Conservation (phyloP, 2,329 filamentous ascomycete species). For the Dactylellina haptotyla region DNA sequence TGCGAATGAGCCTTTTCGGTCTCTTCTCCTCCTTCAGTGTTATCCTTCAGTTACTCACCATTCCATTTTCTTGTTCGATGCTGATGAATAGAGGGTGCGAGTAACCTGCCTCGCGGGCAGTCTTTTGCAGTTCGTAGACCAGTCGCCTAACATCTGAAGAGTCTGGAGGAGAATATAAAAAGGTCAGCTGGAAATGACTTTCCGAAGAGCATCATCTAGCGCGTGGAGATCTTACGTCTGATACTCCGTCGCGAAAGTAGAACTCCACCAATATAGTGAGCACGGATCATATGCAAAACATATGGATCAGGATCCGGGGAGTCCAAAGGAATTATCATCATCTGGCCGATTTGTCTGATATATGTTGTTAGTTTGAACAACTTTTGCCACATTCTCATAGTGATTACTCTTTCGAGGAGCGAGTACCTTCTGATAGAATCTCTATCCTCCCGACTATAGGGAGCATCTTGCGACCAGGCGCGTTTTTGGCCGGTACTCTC, state of each 20-base stretch:
- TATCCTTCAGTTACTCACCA: conserved; percentile 54
- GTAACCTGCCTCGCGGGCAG: conserved; percentile 89
- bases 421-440: conserved; percentile 51
- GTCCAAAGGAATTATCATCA: conserved; percentile 72
- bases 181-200: background rate
- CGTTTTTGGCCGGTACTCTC: conserved; percentile 51
- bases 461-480: conserved; percentile 51
- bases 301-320: conserved; percentile 42
- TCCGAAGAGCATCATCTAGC: background rate
- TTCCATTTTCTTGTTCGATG: conserved; percentile 94
- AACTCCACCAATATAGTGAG: conserved; percentile 88
- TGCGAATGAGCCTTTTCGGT: conserved; percentile 37
- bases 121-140: conserved; percentile 89
- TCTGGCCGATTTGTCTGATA: conserved; percentile 74
- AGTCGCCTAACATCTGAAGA: conserved; percentile 88
- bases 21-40: background rate
- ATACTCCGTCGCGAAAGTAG: conserved; percentile 84
- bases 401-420: too few species aligned
- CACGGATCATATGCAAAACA: conserved; percentile 71
- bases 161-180: conserved; percentile 67
- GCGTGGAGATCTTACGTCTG: conserved; percentile 69
- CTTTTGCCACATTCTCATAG: background rate
- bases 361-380: background rate
- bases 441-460: conserved; percentile 46
- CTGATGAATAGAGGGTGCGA: conserved; percentile 88